Base-by-base conservation (phyloP, 805 yeast genomes). In the Starmera amethionina region DNA sequence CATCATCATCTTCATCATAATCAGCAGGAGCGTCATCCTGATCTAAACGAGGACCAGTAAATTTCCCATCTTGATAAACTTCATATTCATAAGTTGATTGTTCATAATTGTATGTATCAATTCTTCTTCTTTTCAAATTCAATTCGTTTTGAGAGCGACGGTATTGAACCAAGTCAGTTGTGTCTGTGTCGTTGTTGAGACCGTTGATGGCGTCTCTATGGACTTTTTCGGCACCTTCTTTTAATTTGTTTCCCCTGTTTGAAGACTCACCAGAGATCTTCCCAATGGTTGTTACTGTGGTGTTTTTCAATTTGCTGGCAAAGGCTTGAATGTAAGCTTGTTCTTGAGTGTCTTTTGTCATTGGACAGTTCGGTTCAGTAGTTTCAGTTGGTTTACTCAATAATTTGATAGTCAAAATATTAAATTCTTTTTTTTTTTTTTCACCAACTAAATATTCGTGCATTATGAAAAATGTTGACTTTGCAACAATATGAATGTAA, bases 201-300 rank as follows among this genome's bases (percentile, higher is more conserved):
- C 62, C 63, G 40, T 60, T 52, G 32, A 78, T 56, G 34, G 62
- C 60, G 27, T 64, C 67, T 42, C 72, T 63, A 37, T 74, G 69
- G 0, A 77, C 71, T 13, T 54, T 49, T 9, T 67, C 63, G 8
- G 79, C 66, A 1, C 71, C 71, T 35, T 69, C 68, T 38, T 74
- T 68, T 30, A 79, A 61, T 52, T 78, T 78, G 44, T 72, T 71
- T 9, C 83, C 83, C 40, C 83, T 61, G 49, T 78, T 78, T 0
- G 75, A 61, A 2, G 62, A 54, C 15, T 64, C 60, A 5, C 68
- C 67, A 33, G 51, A 49, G 5, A 49, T 46, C 8, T 32, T 40
- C 6, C 49, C 58, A 4, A 46, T 46, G 4, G 43, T 30, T 36
- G 8, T 30, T 30, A 1, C 22, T 13, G 36, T 32, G 5, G 38